A percentile compares a stretch with the other conserved stretches of the same genome.
Conservation (phyloP, 192 early-diverging fungal species). For the Umbelopsis vinacea region DNA sequence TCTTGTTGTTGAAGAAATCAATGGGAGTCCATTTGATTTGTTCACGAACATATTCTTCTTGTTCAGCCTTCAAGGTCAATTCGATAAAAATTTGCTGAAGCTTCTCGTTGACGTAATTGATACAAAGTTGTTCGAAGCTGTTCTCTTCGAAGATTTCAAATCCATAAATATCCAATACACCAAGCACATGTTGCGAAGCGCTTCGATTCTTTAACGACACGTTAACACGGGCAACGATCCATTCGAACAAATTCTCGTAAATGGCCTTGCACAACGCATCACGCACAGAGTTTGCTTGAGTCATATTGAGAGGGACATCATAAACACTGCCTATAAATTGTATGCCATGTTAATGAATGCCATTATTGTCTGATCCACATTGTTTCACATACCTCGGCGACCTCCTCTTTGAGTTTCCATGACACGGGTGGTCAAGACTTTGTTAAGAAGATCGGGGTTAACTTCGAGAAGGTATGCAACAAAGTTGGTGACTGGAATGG, state of each 20-base stretch:
- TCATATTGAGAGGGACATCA: constrained; percentile 88
- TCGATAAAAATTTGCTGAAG: constrained; percentile 99
- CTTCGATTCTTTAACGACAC: constrained; percentile 73
- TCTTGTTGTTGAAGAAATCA: constrained; percentile 99
- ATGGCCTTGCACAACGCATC: constrained; percentile 95
- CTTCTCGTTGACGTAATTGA: constrained; percentile 98
- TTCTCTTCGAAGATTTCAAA: constrained; percentile 97
- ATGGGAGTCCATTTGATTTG: constrained; percentile 99
- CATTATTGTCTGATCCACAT: background rate
- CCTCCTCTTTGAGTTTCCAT: constrained; percentile 80
- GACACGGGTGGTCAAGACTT: constrained; percentile 67
- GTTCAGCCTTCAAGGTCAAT: constrained; percentile 96
- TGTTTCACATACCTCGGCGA: constrained; percentile 55
- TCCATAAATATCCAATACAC: constrained; percentile 98
- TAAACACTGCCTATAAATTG: constrained; percentile 55
- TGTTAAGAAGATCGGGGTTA: constrained; percentile 59
- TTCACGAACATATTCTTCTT: constrained; percentile 97
- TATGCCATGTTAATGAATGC: background rate
- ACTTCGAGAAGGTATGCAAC: constrained; percentile 77
- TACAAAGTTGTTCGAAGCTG: constrained; percentile 98
- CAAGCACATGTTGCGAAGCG: constrained; percentile 71
- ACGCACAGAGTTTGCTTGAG: constrained; percentile 88
- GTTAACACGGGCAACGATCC: constrained; percentile 96
- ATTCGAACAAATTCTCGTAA: constrained; percentile 95
- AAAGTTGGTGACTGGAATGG: constrained; percentile 64